Conservation (phyloP, 116 monocot species). For the Phalaenopsis hybrid region DNA sequence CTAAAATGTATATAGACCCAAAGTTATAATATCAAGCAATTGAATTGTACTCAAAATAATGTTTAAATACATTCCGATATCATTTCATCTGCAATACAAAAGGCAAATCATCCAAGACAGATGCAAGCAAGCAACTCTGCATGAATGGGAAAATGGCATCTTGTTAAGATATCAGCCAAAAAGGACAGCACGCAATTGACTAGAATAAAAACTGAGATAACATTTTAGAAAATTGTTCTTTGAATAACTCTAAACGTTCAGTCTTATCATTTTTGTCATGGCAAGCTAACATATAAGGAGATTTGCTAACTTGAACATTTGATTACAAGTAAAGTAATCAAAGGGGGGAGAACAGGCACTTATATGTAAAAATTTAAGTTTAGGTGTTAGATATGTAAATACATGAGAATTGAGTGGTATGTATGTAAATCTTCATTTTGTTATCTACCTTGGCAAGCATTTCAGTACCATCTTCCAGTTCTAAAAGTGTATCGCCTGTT, state of each 20-base stretch:
- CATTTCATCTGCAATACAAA: neutral
- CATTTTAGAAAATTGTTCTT: neutral
- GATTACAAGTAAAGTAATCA: no score
- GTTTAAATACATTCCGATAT: neutral
- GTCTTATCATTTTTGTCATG: no score
- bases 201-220: neutral
- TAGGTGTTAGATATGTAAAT: no score
- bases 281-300: no score
- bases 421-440: neutral
- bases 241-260: neutral
- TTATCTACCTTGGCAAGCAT: conserved; percentile 53
- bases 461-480: conserved; percentile 59
- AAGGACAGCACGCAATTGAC: neutral
- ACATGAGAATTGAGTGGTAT: no score
- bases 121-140: no score
- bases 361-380: no score
- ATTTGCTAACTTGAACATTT: neutral
- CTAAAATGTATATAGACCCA: neutral
- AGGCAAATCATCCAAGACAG: neutral
- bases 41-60: neutral
- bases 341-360: no score
- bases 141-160: neutral
- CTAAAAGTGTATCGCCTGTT: conserved; percentile 35
- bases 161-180: neutral
- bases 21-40: neutral